Percentiles rank a stretch among this genome's conserved stretches.
Evolutionary conservation across 176 grass and related monocot genomes (phyloP).

Genomic region (Cymbopogon citratus): DNA sequence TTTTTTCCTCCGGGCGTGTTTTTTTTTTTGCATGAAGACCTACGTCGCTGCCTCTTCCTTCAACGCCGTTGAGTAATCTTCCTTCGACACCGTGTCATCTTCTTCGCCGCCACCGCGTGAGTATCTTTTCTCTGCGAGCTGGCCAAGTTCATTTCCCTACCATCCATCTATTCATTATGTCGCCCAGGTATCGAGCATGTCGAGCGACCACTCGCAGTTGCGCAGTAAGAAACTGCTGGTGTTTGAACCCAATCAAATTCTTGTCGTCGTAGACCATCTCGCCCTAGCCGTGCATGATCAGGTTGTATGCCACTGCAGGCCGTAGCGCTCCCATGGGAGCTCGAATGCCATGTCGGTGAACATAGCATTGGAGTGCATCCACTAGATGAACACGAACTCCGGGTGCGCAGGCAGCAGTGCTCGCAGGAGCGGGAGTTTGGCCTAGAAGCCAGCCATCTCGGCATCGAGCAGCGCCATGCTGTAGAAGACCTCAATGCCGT

Average conservation of each 20-base stretch:
- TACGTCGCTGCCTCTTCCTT: too few species aligned
- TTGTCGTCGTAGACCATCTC: conserved; percentile 98
- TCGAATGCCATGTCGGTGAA: conserved; percentile 97
- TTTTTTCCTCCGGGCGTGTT: too few species aligned
- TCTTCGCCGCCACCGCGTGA: too few species aligned
- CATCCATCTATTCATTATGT: too few species aligned
- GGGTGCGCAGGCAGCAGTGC: conserved; percentile 86
- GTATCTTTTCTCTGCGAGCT: too few species aligned
- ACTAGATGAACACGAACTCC: conserved; percentile 96
- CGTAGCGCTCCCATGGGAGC: conserved; percentile 91
- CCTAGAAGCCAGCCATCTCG: conserved; percentile 96
- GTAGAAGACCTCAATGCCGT: conserved; percentile 96
- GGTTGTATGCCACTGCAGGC: conserved; percentile 63
- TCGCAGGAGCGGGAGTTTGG: conserved; percentile 86
- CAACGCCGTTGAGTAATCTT: too few species aligned
- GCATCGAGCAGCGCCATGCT: conserved; percentile 92
- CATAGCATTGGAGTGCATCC: conserved; percentile 99
- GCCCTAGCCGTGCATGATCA: conserved; percentile 88
- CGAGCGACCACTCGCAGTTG: conserved; percentile 97
- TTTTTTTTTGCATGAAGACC: too few species aligned
- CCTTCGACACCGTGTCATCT: too few species aligned
- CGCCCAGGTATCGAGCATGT: conserved; percentile 89
- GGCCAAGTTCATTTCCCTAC: too few species aligned
- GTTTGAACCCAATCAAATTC: conserved; percentile 99
- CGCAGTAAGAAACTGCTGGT: conserved; percentile 91